Evolutionary conservation across 2,329 filamentous ascomycete genomes (phyloP), one percentile per base, ranked within the genome.

Genomic region (Beauveria australis): DNA sequence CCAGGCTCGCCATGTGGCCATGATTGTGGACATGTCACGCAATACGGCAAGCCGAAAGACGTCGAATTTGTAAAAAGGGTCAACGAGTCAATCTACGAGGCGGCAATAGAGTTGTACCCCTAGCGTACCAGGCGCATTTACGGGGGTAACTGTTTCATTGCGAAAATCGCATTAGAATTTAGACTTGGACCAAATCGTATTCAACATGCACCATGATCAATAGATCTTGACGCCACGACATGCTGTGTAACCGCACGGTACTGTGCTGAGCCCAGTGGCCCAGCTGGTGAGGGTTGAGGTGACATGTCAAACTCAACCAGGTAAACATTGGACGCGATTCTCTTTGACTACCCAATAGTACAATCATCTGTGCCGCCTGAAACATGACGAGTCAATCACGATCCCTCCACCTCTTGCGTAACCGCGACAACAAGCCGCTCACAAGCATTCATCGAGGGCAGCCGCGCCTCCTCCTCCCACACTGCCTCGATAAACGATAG

Each of bases 401-500:
- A 53, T 40, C 47, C 57, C 57, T 47, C 57, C 26, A 28, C 19
- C 12, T 37, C n/a, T 40, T 59, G 57, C 53, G 57, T 30, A 19
- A 59, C 57, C 19, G 40, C 49, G 57, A 53, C 57, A 47, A 53
- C 40, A 59, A 53, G 40, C 24, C 48, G 41, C 40, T 59, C 49
- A 59, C 41, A 28, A 19, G 3, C 40, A 28, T 40, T 40, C 10
- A 3, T 33, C 9, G 33, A 37, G 12, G 33, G 24, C 19, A 19
- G 43, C 40, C n/a, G 8, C 40, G 16, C 57, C 49, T 60, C 59
- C 49, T 60, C 59, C 12, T 53, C 62, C 73, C 74, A 75, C 2
- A 70, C 66, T 1, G 71, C 72, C 63, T 76, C 74, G 33, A 76
- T 64, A 49, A 75, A 72, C 64, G 72, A 74, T 67, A 74, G 68